phyloP scores from a whole-genome alignment of 441 rosid genomes.

The Populus hybrid region DNA sequence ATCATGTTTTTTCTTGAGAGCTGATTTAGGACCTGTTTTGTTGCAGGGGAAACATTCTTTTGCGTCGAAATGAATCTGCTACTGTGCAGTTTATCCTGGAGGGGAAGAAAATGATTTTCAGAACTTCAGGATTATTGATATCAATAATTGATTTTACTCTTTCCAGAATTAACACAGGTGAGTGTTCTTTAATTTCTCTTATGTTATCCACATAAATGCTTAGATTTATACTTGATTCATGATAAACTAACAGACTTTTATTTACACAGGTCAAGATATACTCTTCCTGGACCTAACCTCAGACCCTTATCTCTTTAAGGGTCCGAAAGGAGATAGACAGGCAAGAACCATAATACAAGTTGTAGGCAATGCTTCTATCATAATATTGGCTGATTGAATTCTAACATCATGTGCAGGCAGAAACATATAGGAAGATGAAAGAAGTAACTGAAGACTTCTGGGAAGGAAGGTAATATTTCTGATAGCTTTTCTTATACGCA shows the following conservation, averaged over 20 bases:
- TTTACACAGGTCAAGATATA: slow-evolving; percentile 63
- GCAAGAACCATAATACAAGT: slow-evolving; percentile 32
- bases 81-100: slow-evolving; percentile 48
- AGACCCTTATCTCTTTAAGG: slow-evolving; percentile 85
- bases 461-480: slow-evolving; percentile 76
- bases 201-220: slow-evolving; percentile 3
- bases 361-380: neutral
- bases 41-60: slow-evolving; percentile 86
- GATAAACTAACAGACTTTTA: slow-evolving; percentile 5
- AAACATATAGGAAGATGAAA: slow-evolving; percentile 89
- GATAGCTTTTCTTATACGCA: neutral
- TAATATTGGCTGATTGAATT: slow-evolving; percentile 6
- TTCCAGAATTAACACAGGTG: slow-evolving; percentile 88
- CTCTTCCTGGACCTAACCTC: slow-evolving; percentile 80
- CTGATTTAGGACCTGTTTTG: slow-evolving; percentile 16
- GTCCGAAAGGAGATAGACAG: slow-evolving; percentile 90
- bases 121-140: slow-evolving; percentile 57
- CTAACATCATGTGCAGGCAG: slow-evolving; percentile 53
- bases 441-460: slow-evolving; percentile 72
- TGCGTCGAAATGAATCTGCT: slow-evolving; percentile 57
- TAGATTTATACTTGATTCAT: slow-evolving; percentile 7
- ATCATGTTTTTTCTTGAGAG: neutral
- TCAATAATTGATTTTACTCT: slow-evolving; percentile 93
- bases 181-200: slow-evolving; percentile 6
- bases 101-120: slow-evolving; percentile 50